Evolutionary conservation across 192 early-diverging fungal species (phyloP).

Genomic region (Paraglomus brasilianum): DNA sequence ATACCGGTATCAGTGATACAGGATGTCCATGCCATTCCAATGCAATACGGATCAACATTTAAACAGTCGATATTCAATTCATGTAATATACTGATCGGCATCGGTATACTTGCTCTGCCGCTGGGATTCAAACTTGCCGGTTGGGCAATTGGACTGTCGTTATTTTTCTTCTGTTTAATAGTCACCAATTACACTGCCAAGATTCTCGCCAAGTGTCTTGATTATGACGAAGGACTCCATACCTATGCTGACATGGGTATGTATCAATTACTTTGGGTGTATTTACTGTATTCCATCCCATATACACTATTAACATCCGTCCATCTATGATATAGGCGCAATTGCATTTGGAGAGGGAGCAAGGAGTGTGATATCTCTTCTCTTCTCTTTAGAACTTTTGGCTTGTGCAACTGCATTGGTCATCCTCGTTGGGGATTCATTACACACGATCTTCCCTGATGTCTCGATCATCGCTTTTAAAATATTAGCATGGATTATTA

Average conservation of each 20-base stretch:
- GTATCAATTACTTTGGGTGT: background rate
- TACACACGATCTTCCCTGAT: conserved; percentile 38
- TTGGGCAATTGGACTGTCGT: conserved; percentile 54
- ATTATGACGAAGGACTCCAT: conserved; percentile 31
- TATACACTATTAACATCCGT: background rate
- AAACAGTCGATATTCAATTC: conserved; percentile 54
- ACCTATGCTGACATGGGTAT: conserved; percentile 50
- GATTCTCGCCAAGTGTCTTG: conserved; percentile 54
- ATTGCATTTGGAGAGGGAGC: conserved; percentile 39
- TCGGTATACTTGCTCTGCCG: conserved; percentile 65
- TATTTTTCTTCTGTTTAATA: conserved; percentile 47
- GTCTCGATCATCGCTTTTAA: conserved; percentile 46
- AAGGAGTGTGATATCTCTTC: conserved; percentile 32
- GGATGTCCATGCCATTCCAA: background rate
- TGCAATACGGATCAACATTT: conserved; percentile 36
- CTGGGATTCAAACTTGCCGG: conserved; percentile 57
- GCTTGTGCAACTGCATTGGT: conserved; percentile 43
- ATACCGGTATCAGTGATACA: conserved; percentile 13
- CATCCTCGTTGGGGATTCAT: conserved; percentile 40
- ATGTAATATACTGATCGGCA: conserved; percentile 64
- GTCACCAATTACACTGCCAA: conserved; percentile 61
- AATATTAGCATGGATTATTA: conserved; percentile 41
- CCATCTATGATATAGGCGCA: conserved; percentile 35
- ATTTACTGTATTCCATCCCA: background rate
- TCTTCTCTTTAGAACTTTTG: conserved; percentile 43